Base-by-base conservation (phyloP, 768 basidiomycete genomes). In the Mycena kentingensis region DNA sequence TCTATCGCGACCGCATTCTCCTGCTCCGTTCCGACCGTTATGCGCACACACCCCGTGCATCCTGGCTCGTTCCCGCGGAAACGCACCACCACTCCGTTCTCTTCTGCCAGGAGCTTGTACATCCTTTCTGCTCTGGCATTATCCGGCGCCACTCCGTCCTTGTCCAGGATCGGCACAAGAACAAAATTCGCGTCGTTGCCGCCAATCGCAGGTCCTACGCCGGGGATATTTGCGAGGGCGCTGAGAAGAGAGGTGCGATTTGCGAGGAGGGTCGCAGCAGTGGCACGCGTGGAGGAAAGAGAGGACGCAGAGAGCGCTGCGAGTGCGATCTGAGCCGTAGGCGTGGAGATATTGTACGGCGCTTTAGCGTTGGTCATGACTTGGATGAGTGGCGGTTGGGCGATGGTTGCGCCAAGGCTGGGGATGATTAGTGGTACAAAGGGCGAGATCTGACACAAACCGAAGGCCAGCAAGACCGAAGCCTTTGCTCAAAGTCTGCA, bases 391-490 rank as follows among this genome's bases (percentile, higher is more conserved):
- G 91, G 85, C 0, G 93, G 93, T 54, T 94, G 89, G 5, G 93
- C 91, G 49, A 98, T 73, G 0, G 93, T 92, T 39, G 95, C 82
- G 0, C 97, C 97, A 24, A 99, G 77, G 41, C 93, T 97, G 64
- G 6, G 26, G 27, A 44, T 38, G 41, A 16, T 10, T 27, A 52
- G 7, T 51, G 45, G 22, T 12, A 34, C 39, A 15, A 31, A 25
- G 1, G 24, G 25, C 19, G n/a, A 25, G 44, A 18, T 7, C 47
- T 29, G 35, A 46, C 24, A 65, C 84, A 62, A 63, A 95, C 92
- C 97, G 81, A 63, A 99, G 97, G 12, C 88, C 94, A 2, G 97
- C 97, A 11, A 99, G 75, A 1, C 96, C 97, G 59, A 98, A 98
- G 60, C 93, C 87, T 65, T 98, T 99, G 70, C 93, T 96, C 31